Evolutionary conservation across 164 flowering plant genomes (phyloP).

Genomic region (Liquidambar formosana): DNA sequence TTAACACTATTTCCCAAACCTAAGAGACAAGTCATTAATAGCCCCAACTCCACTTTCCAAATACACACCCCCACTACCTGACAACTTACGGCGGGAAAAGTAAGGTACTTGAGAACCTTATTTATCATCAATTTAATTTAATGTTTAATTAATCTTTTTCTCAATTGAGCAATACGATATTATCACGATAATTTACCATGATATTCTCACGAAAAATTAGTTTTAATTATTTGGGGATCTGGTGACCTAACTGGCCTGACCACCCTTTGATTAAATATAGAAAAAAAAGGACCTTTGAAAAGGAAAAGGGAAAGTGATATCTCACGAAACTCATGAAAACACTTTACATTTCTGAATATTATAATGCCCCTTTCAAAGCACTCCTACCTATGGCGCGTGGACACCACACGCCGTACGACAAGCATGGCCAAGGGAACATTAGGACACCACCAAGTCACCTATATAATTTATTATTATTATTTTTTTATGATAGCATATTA

Average conservation of each 20-base stretch:
- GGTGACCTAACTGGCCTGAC: slow-evolving; percentile 15
- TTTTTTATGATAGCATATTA: too few relatives aligned
- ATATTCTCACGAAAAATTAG: neutral
- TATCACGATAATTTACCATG: neutral
- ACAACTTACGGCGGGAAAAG: slow-evolving; percentile 8
- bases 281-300: too few relatives aligned
- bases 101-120: neutral
- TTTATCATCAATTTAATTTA: too few relatives aligned
- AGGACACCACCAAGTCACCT: too few relatives aligned
- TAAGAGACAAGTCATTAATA: slow-evolving; percentile 7
- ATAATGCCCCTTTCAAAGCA: too few relatives aligned
- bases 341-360: too few relatives aligned
- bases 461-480: too few relatives aligned
- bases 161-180: neutral
- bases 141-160: too few relatives aligned
- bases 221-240: slow-evolving; percentile 16
- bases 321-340: neutral
- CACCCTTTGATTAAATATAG: too few relatives aligned
- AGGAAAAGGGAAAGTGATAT: slow-evolving; percentile 11
- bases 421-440: too few relatives aligned
- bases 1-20: too few relatives aligned
- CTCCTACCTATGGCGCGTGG: neutral
- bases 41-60: slow-evolving; percentile 15
- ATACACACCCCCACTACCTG: slow-evolving; percentile 17
- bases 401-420: neutral